Evolutionary conservation across 2,329 filamentous ascomycete species (phyloP), one percentile per base, ranked within the genome.

Genomic region (Exophiala mesophila): DNA sequence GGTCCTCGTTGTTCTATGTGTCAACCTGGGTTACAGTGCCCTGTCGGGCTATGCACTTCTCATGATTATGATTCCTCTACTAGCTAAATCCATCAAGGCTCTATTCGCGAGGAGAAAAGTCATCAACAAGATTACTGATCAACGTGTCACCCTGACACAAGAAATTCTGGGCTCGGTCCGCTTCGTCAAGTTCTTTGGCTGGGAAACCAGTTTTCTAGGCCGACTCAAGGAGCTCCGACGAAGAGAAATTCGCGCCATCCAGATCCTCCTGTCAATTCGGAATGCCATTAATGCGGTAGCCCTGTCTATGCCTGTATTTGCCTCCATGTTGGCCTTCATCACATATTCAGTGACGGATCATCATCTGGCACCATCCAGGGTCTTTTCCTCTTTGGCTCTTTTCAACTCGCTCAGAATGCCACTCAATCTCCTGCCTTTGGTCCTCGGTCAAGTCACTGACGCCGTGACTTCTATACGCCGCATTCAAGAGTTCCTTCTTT

Each of bases 141-240:
- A 94, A 65, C 80, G 90, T 50, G 89, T 97, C 5, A 85, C 85
- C 39, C 70, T 97, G 23, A 96, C 88, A 0, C 89, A 96, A 60
- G 90, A 97, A 60, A 94, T 97, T 38, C 59, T 97, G 10, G 83
- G 88, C 54, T 86, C 88, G 0, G 89, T 96, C 17, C 79, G 89
- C 18, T 96, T 97, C 58, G 90, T 97, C 66, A 97, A 97, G 63
- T 96, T 80, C 63, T 97, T 96, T 60, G 89, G 88, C 5, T 97
- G 90, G 90, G 90, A 97, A 61, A 83, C 77, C 44, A 84, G 86
- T 23, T 96, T 97, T 59, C 69, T 96, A 9, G 73, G 80, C 37
- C 80, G 88, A 10, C 73, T 96, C 12, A 78, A 79, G 36, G 74
- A 80, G 17, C 84, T 94, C 48, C 79, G 90, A 44, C 73, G 72